Conservation (phyloP, 2,329 filamentous ascomycete genomes). For the Thielaviopsis punctulata region DNA sequence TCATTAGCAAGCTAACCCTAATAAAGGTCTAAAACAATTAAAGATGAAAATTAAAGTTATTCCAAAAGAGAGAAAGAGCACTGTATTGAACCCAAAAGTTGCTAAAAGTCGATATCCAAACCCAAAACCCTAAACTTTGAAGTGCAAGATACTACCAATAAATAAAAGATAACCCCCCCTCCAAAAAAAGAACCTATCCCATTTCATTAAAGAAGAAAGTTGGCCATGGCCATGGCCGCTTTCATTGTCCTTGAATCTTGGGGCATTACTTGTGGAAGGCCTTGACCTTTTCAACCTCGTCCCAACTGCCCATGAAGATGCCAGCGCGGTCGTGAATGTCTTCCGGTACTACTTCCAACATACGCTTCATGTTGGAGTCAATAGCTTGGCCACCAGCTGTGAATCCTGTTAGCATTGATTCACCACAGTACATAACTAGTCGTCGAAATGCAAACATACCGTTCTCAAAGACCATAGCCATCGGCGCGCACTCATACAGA, state of each 20-base stretch:
- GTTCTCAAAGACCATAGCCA: constrained; percentile 98
- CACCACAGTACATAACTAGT: background rate
- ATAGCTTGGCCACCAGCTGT: constrained; percentile 80
- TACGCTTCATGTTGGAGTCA: constrained; percentile 76
- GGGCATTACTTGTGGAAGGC: constrained; percentile 47
- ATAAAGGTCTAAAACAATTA: background rate
- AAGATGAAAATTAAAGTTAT: background rate
- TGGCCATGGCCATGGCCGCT: too few species aligned
- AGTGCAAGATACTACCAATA: too few species aligned
- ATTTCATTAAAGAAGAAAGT: too few species aligned
- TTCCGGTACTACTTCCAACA: constrained; percentile 78
- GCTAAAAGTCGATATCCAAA: background rate
- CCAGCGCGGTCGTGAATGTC: constrained; percentile 90
- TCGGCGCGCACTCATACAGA: constrained; percentile 93
- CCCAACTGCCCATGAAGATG: constrained; percentile 88
- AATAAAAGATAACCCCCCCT: too few species aligned
- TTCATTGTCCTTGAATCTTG: background rate
- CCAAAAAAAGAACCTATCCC: background rate
- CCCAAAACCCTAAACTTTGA: background rate
- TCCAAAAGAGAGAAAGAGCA: background rate
- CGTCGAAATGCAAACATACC: constrained; percentile 36
- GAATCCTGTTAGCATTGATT: constrained; percentile 17
- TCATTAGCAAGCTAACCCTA: background rate
- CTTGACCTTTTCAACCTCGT: constrained; percentile 94
- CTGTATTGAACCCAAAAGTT: background rate